phyloP scores from a whole-genome alignment of 257 asterid genomes.

The Jaltomata sinuosa region DNA sequence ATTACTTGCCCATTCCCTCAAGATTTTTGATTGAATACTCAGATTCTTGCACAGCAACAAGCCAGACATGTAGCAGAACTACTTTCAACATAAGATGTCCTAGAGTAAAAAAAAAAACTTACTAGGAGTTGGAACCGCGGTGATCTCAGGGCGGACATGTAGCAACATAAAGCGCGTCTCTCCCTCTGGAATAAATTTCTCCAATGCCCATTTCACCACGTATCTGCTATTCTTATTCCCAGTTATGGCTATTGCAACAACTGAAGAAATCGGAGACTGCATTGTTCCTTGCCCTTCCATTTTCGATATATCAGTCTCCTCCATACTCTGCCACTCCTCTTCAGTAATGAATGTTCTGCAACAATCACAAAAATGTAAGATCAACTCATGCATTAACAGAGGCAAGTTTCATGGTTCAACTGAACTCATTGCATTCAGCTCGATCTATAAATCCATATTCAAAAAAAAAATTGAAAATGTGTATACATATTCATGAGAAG shows the following conservation, averaged over 20 bases:
- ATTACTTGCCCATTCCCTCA: neutral
- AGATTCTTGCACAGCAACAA: neutral
- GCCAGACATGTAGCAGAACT: neutral
- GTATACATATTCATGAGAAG: neutral
- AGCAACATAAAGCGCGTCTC: slow-evolving; percentile 43
- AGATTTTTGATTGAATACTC: neutral
- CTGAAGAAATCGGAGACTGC: slow-evolving; percentile 22
- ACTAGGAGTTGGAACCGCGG: slow-evolving; percentile 79
- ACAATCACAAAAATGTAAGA: neutral
- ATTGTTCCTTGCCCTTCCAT: slow-evolving; percentile 22
- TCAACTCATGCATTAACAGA: neutral
- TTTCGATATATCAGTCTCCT: neutral
- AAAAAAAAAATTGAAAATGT: neutral
- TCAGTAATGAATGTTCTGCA: neutral
- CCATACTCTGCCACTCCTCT: slow-evolving; percentile 1
- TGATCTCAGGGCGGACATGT: slow-evolving; percentile 50
- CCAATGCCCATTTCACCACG: slow-evolving; percentile 77
- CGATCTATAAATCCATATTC: neutral
- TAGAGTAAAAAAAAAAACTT: slow-evolving; percentile 14
- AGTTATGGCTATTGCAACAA: slow-evolving; percentile 50
- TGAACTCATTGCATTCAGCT: neutral
- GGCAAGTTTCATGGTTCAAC: neutral
- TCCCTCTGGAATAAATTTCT: slow-evolving; percentile 71
- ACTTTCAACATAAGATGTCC: neutral
- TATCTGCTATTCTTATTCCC: slow-evolving; percentile 49